Conservation (phyloP, 2,329 filamentous ascomycete species). For the Diplodia scrobiculata region DNA sequence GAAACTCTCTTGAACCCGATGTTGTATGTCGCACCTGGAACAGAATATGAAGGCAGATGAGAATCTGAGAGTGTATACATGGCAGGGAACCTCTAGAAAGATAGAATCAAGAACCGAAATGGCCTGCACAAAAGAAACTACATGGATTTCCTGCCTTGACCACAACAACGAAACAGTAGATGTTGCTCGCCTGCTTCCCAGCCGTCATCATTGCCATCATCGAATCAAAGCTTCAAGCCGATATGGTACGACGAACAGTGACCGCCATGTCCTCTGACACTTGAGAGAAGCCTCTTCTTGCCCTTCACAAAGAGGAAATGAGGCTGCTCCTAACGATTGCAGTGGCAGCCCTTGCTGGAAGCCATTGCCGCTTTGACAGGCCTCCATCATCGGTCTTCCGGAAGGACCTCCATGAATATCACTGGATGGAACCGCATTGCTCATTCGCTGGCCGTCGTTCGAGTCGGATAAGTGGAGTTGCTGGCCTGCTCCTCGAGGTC, state of each 20-base stretch:
- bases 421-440: background rate
- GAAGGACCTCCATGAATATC: background rate
- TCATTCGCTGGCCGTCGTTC: background rate
- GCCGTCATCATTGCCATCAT: background rate
- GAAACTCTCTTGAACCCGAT: no score
- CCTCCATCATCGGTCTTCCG: background rate
- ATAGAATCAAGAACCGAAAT: no score
- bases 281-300: background rate
- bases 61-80: no score
- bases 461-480: background rate
- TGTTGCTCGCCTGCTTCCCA: background rate
- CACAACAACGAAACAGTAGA: background rate
- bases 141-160: background rate
- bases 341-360: no score
- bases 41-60: no score
- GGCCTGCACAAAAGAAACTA: background rate
- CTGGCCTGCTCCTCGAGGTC: background rate
- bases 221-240: background rate
- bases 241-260: background rate
- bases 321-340: no score
- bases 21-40: no score
- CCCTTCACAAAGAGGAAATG: no score
- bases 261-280: background rate
- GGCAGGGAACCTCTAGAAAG: no score
- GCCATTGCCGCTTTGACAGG: no score